Evolutionary conservation across 495 filamentous ascomycete genomes (phyloP).

Genomic region (Penicillium waksmanii): DNA sequence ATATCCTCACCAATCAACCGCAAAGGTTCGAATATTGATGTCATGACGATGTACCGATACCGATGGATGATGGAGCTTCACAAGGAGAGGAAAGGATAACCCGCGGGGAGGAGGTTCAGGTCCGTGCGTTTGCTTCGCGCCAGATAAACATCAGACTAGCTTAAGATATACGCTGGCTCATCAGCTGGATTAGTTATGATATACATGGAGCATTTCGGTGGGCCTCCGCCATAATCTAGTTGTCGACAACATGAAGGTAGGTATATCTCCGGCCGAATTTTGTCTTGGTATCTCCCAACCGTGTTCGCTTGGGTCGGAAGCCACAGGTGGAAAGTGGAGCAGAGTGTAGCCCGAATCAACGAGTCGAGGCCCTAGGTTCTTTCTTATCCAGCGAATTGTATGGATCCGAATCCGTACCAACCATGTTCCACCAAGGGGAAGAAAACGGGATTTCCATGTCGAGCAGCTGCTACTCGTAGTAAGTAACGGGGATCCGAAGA

Average conservation of each 20-base stretch:
- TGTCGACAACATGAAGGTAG: too few relatives aligned
- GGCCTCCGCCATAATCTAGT: too few relatives aligned
- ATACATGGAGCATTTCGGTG: too few relatives aligned
- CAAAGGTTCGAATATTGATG: constrained; percentile 13
- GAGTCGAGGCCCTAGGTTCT: background rate
- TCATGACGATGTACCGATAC: constrained; percentile 13
- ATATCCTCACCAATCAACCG: constrained; percentile 21
- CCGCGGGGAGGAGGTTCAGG: background rate
- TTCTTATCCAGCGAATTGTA: constrained; percentile 3
- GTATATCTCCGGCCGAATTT: too few relatives aligned
- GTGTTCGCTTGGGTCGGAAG: background rate
- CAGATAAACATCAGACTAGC: background rate
- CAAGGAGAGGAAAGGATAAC: background rate
- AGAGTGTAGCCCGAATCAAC: background rate
- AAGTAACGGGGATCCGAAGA: background rate
- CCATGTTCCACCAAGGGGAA: background rate
- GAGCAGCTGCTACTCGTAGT: background rate
- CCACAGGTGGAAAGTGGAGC: background rate
- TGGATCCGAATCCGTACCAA: background rate
- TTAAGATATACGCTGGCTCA: too few relatives aligned
- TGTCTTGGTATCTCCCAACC: too few relatives aligned
- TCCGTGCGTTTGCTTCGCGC: background rate
- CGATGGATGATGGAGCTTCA: constrained; percentile 2
- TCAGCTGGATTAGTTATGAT: too few relatives aligned
- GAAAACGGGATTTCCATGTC: constrained; percentile 1